Evolutionary conservation across 1,284 basidiomycete species (phyloP), one percentile per base, ranked within the genome.

Genomic region (Hemileia vastatrix): DNA sequence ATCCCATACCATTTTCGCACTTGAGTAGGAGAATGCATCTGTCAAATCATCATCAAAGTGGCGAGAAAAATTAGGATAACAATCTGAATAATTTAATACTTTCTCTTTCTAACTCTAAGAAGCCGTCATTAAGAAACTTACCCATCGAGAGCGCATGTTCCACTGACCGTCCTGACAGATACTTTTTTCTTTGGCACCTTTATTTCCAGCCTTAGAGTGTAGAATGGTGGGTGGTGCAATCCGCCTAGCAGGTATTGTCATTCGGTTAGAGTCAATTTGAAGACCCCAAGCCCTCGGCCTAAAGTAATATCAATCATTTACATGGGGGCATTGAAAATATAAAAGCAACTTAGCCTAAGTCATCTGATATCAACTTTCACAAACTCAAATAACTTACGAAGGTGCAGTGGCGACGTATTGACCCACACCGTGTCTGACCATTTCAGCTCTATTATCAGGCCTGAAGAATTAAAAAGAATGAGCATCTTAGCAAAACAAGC

Each of bases 271-370:
- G 32, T 63, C 60, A n/a, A 63, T 32, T 18, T n/a, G 18, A 31
- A 63, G 44, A 18, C 54, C 54, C 60, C 60, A 63, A 18, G 55
- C 19, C 15, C 31, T 23, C 18, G 53, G 31, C n/a, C 60, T 63
- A n/a, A 19, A 45, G 31, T n/a, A 15, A 45, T 45, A 45, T 3
- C 3, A 6, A 54, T 54, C 52, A 40, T 23, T 6, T 18, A 33
- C 5, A 6, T 24, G n/a, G 5, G 19, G 24, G 6, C 27, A 24
- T 24, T 3, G 21, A 2, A 31, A 27, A 4, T 11, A 8, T 32
- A 24, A 19, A 2, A 23, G 15, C n/a, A 31, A 13, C n/a, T 15
- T 11, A 56, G n/a, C 8, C 11, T 44, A 15, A 27, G 6, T 44
- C 33, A 13, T 33, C 24, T 13, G 23, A 15, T 31, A 45, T 45